A percentile compares a stretch with the other conserved stretches of the same genome.
Conservation (phyloP, 1,284 basidiomycete species). For the Boletus nobilissimus region DNA sequence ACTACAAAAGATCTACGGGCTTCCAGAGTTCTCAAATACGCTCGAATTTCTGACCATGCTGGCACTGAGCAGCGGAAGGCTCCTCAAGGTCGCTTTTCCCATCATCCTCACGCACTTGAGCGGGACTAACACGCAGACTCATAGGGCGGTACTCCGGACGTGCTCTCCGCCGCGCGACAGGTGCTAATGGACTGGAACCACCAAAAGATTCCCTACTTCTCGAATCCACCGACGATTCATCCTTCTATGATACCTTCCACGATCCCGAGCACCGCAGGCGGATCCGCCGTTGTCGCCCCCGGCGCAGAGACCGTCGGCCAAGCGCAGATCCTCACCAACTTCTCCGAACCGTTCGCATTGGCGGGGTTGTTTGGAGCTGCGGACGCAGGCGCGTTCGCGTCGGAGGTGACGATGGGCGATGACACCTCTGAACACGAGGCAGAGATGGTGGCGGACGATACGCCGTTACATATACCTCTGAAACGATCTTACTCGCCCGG, state of each 20-base stretch:
- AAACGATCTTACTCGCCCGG: conserved; percentile 52
- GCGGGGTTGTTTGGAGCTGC: conserved; percentile 80
- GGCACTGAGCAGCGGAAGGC: conserved; percentile 85
- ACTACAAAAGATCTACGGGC: conserved; percentile 85
- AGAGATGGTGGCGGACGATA: conserved; percentile 63
- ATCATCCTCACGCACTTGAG: not conserved
- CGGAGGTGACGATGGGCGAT: conserved; percentile 49
- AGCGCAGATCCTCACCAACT: conserved; percentile 72
- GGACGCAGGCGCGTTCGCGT: conserved; percentile 74
- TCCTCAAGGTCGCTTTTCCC: conserved; percentile 70
- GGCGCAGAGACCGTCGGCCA: conserved; percentile 80
- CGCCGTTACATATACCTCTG: conserved; percentile 49
- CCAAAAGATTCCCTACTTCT: conserved; percentile 93
- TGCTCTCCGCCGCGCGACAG: conserved; percentile 84
- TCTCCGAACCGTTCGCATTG: conserved; percentile 79
- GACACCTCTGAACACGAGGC: conserved; percentile 43
- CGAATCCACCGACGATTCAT: conserved; percentile 81
- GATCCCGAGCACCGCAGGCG: conserved; percentile 43
- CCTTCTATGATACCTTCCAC: conserved; percentile 76
- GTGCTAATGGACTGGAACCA: conserved; percentile 97
- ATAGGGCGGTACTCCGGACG: conserved; percentile 91
- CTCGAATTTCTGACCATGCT: conserved; percentile 93
- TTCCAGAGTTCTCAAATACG: conserved; percentile 77
- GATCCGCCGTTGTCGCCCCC: conserved; percentile 59
- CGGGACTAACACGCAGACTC: not conserved